Evolutionary conservation across 2,329 filamentous ascomycete species (phyloP), one percentile per base, ranked within the genome.

Genomic region (Pseudomassariella vexata): DNA sequence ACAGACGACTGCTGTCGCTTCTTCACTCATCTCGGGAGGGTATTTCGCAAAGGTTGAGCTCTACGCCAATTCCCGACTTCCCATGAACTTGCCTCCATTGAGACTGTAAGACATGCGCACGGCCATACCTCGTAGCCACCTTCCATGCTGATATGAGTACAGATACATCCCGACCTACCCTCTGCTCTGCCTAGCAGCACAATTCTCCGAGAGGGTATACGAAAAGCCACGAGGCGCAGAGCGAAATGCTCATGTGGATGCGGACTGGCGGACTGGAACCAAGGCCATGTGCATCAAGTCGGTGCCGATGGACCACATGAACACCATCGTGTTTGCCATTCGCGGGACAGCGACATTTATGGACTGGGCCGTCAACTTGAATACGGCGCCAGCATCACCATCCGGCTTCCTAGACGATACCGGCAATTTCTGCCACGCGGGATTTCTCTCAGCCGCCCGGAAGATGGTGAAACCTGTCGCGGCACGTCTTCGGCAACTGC

Each of bases 211-310:
- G 40, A 69, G 74, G 21, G 86, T 85, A 3, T 94, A 94, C 54
- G 68, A 73, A 24, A 70, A 71, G 21, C 79, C 85, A 0, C 60
- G 62, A 0, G 72, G 73, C 1, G 63, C 68, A 15, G 82, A 88
- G 55, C 68, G 69, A 9, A 76, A 85, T 45, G 70, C 79, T 3
- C 82, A 85, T 44, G 70, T 92, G 21, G 69, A 79, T 21, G 76
- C 83, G 4, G 77, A 88, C 53, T 84, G 79, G 71, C 68, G 70
- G 14, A 68, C 73, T 4, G 85, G 85, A n/a, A 83, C 85, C 1
- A 90, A 89, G 53, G 82, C 86, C 16, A 90, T 90, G 80, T 78
- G 85, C 11, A 79, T 94, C 51, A 90, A 89, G 50, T 86, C 82
- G 0, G 70, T 89, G 0, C 77, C 85, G 2, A 76, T 88, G 52